Base-by-base conservation (phyloP, 352 stramenopile species). In the Globisporangium barbulae region DNA sequence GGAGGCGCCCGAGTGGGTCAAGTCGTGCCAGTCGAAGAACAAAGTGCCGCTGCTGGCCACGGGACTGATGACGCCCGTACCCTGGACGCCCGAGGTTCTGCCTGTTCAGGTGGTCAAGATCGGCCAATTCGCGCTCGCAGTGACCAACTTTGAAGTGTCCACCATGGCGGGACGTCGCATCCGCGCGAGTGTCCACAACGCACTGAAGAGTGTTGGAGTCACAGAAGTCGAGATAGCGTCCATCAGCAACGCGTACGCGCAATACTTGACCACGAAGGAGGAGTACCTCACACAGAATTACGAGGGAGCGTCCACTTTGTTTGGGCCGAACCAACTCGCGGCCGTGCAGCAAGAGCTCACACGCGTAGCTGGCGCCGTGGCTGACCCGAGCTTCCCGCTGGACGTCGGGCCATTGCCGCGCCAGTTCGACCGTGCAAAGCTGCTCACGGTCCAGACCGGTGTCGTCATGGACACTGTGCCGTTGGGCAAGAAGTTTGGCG, bases 301-400 rank as follows among this genome's bases (percentile, higher is more conserved):
- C 61, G 83, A 91, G 64, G 83, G 83, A 19, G 77, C 83, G 31
- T 91, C 79, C 7, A 91, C 83, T 10, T 69, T 88, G 13, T 91
- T 91, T 37, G 83, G 81, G 10, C 81, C 79, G 1, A 89, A 91
- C 30, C 79, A 89, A 52, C 57, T 91, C 6, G 68, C 53, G 15
- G 83, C 75, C 2, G 57, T 89, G n/a, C 74, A 84, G 48, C 78
- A 90, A 39, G 75, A 89, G 48, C 53, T 87, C 9, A 30, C 50
- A 4, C 72, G 75, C 19, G 76, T 85, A 0, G 73, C 74, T 0
- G 52, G 22, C 12, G 76, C 73, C 22, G 54, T 82, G 1, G 68
- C 44, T 2, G 47, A 78, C 33, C 39, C 69, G 3, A 63, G 55
- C 1, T 21, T 77, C 9, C 37, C 48, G 8, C 28, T 84, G 6